Evolutionary conservation across 306 rosid genomes (phyloP).

Genomic region (Neltuma alba): DNA sequence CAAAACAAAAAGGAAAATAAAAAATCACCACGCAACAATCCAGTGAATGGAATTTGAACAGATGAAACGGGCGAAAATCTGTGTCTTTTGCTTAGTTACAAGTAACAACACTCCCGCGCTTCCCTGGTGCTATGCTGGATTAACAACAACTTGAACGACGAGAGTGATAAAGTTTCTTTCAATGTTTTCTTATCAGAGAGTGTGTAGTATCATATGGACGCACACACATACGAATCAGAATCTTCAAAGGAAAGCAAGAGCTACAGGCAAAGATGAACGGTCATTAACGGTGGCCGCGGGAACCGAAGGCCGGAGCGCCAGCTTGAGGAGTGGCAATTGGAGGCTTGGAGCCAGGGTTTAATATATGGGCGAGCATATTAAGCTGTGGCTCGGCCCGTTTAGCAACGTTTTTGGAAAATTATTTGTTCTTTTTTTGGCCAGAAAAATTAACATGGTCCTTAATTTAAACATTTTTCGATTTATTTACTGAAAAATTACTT

Average conservation of each 20-base stretch:
- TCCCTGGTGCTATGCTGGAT: neutral
- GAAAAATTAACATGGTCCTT: no score
- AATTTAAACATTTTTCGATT: no score
- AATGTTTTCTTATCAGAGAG: neutral
- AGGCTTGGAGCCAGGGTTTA: neutral
- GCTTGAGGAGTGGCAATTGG: neutral
- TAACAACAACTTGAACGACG: neutral
- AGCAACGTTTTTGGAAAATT: no score
- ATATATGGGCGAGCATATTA: no score
- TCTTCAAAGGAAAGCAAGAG: neutral
- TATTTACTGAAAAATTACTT: no score
- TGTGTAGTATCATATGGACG: neutral
- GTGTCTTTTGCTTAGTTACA: neutral
- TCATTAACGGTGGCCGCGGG: neutral
- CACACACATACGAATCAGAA: neutral
- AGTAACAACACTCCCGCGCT: neutral
- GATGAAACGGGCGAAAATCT: neutral
- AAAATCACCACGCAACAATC: neutral
- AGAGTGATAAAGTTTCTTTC: neutral
- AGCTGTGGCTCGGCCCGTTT: neutral
- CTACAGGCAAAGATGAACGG: neutral
- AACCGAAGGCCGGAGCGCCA: neutral
- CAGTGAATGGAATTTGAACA: neutral
- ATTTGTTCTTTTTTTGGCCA: no score
- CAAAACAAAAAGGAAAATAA: neutral